Evolutionary conservation across 345 rosid species (phyloP), one percentile per base, ranked within the genome.

Genomic region (Pistacia vera): DNA sequence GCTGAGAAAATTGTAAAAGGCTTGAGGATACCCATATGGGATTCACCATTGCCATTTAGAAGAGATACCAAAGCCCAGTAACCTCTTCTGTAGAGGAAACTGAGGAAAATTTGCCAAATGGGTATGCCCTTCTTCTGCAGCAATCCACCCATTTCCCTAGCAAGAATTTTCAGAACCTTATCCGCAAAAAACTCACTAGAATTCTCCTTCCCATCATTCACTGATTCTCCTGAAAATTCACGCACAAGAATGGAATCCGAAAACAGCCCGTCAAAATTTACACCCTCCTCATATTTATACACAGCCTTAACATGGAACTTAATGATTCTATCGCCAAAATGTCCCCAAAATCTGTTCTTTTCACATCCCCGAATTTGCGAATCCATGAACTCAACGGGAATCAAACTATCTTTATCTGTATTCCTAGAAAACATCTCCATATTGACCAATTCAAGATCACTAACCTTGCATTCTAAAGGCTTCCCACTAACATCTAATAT

Each of bases 1-100:
- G 90, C 92, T 30, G 91, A 89, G 71, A 90, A 90, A 70, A 86
- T 65, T 5, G 95, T 92, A 76, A 90, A 89, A 62, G 99, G 98
- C 80, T 92, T 88, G 80, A 96, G 86, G 72, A 92, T 83, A 79
- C 97, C 99, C 10, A 78, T 38, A 66, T 79, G 55, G 1, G 69
- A 79, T 76, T 72, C 70, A 18, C 90, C 89, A 69, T 86, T 82
- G 44, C 79, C 81, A 80, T 76, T 70, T 12, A 87, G 81, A 75
- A 96, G 81, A 65, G 97, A 85, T 44, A 88, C 87, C 58, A 87
- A 75, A 79, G 95, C 93, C 78, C 89, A 86, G 71, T 78, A 93
- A 60, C 90, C 88, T 82, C 91, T 89, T 76, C 89, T 88, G 70
- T 71, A 85, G 17, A 96, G 92, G 88, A 87, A 93, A 83, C 90